Percentiles rank a stretch among this genome's conserved stretches.
These are phyloP conservation scores for Nannochloris sp. DNA, from an alignment of 139 green algal genomes.

Conservation along the genomic window DNA sequence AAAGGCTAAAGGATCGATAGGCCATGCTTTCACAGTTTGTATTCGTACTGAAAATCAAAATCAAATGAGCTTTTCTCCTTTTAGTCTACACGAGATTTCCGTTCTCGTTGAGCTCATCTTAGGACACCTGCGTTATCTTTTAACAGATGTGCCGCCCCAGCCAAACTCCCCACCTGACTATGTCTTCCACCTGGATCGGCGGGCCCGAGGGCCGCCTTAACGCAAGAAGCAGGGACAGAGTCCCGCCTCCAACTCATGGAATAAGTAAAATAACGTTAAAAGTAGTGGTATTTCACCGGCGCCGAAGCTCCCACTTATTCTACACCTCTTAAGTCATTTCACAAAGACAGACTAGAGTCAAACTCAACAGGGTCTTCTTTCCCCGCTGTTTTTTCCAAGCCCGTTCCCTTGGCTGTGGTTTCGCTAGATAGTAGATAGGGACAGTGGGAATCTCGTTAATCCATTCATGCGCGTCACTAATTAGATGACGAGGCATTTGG, in stretches of 20 bases:
- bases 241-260: conserved; percentile 75
- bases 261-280: conserved; percentile 86
- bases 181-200: conserved; percentile 79
- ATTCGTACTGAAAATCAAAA: conserved; percentile 95
- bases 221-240: conserved; percentile 68
- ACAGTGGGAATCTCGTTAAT: conserved; percentile 84
- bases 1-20: conserved; percentile 89
- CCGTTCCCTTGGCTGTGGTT: conserved; percentile 67
- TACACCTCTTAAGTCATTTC: conserved; percentile 80
- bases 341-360: conserved; percentile 82
- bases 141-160: conserved; percentile 89
- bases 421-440: conserved; percentile 77
- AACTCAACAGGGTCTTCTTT: conserved; percentile 88
- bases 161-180: conserved; percentile 90
- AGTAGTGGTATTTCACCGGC: conserved; percentile 82
- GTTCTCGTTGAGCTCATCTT: conserved; percentile 92
- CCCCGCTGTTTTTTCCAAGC: conserved; percentile 72
- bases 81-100: conserved; percentile 88
- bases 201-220: conserved; percentile 48
- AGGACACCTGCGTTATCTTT: conserved; percentile 89
- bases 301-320: conserved; percentile 77
- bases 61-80: conserved; percentile 94
- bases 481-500: conserved; percentile 73
- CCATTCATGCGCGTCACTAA: conserved; percentile 67
- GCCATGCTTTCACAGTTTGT: conserved; percentile 91